Base-by-base conservation (phyloP, 1,284 basidiomycete genomes). In the Microbotryum scabiosae region DNA sequence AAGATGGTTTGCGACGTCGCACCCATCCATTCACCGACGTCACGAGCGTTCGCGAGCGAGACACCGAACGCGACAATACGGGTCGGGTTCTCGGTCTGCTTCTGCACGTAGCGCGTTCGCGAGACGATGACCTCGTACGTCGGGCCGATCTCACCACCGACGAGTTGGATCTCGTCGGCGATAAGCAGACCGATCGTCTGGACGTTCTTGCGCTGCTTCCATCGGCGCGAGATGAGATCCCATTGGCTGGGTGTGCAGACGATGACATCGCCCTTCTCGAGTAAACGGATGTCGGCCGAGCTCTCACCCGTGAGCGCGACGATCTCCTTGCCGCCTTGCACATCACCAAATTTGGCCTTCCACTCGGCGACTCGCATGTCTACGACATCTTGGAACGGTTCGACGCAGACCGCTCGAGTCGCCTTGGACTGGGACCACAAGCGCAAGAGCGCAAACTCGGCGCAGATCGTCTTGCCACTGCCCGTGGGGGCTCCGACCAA, bases 1-100 rank as follows among this genome's bases (percentile, higher is more conserved):
- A 98, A 97, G 66, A 97, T 89, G 9, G 88, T 87, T 73, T 94
- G 90, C 5, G 86, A 85, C 1, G 87, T 86, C 0, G 87, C 92
- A 36, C 93, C 94, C 76, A 99, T 90, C 96, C 96, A 98, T 73
- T 98, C 94, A 36, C 93, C 92, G 0, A 99, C 79, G 74, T 98
- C 96, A 28, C 88, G 82, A 1, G 92, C 93, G 72, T 98, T 97
- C n/a, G 92, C 90, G 16, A 98, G 81, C 2, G 93, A 96, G 2
- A 96, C 92, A 63, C 87, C 86, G 71, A 91, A 91, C 0, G 91
- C 93, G 46, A 98, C 87, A 60, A 98, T 88, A 51, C 93, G 85
- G 0, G 92, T 97, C 74, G 87, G 85, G 70, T 84, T 82, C 61
- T 89, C 88, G 0, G 90, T 94, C 75, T 97, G 92, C n/a, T 90